Base-by-base conservation (phyloP, 2,329 filamentous ascomycete species). In the Penicillium freii region DNA sequence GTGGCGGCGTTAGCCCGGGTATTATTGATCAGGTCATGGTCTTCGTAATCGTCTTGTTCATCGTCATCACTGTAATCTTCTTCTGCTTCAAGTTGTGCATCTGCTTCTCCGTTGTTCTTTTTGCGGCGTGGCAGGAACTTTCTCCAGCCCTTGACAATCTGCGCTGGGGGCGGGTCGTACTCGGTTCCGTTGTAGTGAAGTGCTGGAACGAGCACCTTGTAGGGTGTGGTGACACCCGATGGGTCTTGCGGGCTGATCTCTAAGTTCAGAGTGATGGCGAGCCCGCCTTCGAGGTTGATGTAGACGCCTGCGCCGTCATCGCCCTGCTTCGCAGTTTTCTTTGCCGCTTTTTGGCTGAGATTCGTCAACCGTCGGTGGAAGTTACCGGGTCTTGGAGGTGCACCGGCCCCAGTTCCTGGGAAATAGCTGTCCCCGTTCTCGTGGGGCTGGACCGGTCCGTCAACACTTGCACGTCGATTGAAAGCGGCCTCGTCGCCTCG, bases 241-340 rank as follows among this genome's bases (percentile, higher is more conserved):
- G 94, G 93, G 66, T 99, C 92, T 61, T 85, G 86, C 44, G 90
- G 84, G 66, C 88, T 92, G 60, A 97, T 86, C 76, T 99, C 94
- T 61, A 96, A 86, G 66, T 97, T 96, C 43, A 99, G 76, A 50
- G 86, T 89, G 36, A 99, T 87, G 63, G 97, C 92, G 10, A 99
- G 79, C 0, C 91, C 92, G 31, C 88, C 89, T 70, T 94, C 85
- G 0, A 97, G 80, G 69, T 96, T 86, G 58, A 97, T 79, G 54
- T 79, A 77, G 48, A 75, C 84, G 10, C 84, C 81, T 43, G 80
- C 79, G 19, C 79, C 78, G 40, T 81, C 79, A 46, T 76, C 72
- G n/a, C 70, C 75, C 78, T 66, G 73, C 81, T 77, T 88, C 80
- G 73, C 81, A 71, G 66, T 77, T 60, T 82, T 81, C 66, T 80